Evolutionary conservation across 192 early-diverging fungal species (phyloP), one percentile per base, ranked within the genome.

Genomic region (Jimgerdemannia flammicorona): DNA sequence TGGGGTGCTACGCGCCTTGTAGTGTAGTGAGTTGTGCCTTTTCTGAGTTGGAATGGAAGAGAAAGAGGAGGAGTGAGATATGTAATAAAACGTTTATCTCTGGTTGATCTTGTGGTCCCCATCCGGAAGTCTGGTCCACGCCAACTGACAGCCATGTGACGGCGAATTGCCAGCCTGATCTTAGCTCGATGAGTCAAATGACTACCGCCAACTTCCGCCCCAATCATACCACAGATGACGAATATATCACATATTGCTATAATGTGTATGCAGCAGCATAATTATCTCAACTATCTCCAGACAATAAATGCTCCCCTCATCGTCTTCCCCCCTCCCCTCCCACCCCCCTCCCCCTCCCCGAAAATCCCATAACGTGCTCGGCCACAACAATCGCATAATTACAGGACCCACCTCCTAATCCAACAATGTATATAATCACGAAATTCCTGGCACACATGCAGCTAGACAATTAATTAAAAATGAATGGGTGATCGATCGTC

Each of bases 361-460:
- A 59, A 59, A 59, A 73, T 73, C 65, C 65, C 72, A 66, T 73
- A 64, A 73, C 72, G 67, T 73, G 9, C 20, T 64, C 43, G 11
- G 14, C 63, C 19, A 43, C 72, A 72, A 72, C 65, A 64, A 59
- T 11, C 71, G 44, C 10, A 4, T 40, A 64, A 64, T 54, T 64
- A 40, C 71, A 64, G 63, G 71, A 72, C 71, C 65, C 65, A 64
- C 41, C 63, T 71, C 59, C 39, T 11, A 39, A 18, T 6, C 18
- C 42, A 70, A 70, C 2, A 40, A 70, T 70, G 70, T 18, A 40
- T 18, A 40, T 39, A 70, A 44, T 44, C 2, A 39, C 40, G 10
- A 71, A 7, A 49, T 59, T 44, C 44, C 4, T n/a, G 43, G 29
- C 29, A 29, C 29, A 29, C 29, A 29, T 29, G 29, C 29, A 29